A percentile compares a stretch with the other conserved stretches of the same genome.
Evolutionary conservation across 129 eudicot genomes (phyloP).

Genomic region (Flaveria ramosissima): DNA sequence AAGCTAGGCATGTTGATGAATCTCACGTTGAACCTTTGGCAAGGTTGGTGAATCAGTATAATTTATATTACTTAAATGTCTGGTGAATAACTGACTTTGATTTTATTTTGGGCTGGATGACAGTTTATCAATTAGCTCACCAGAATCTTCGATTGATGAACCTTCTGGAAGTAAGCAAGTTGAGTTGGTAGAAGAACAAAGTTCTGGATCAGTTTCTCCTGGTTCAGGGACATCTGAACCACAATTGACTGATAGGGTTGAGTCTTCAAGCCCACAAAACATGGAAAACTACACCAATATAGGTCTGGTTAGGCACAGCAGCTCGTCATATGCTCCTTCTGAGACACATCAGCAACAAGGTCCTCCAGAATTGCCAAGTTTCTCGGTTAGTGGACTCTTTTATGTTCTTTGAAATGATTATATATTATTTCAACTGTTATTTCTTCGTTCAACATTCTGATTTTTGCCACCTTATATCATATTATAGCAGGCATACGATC

Average conservation of each 20-base stretch:
- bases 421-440: background rate
- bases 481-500: constrained; percentile 68
- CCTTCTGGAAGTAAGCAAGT: constrained; percentile 50
- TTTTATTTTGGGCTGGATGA: constrained; percentile 26
- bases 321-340: constrained; percentile 55
- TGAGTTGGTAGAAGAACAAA: constrained; percentile 53
- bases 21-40: constrained; percentile 46
- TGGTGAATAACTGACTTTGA: constrained; percentile 3
- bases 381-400: constrained; percentile 60
- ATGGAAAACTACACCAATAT: constrained; percentile 61
- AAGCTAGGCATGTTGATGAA: constrained; percentile 43
- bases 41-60: constrained; percentile 50
- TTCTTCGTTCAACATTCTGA: constrained; percentile 18
- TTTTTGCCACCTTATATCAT: background rate
- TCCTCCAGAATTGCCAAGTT: constrained; percentile 62
- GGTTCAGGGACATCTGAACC: constrained; percentile 56
- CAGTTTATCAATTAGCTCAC: constrained; percentile 53
- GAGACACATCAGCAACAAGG: constrained; percentile 63
- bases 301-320: constrained; percentile 54
- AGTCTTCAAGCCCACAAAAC: constrained; percentile 53
- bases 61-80: background rate
- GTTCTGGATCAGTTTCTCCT: constrained; percentile 71
- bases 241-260: constrained; percentile 47
- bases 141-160: constrained; percentile 57
- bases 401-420: background rate